Base-by-base conservation (phyloP, 2,329 filamentous ascomycete species). In the Cordyceps cateniannulata region DNA sequence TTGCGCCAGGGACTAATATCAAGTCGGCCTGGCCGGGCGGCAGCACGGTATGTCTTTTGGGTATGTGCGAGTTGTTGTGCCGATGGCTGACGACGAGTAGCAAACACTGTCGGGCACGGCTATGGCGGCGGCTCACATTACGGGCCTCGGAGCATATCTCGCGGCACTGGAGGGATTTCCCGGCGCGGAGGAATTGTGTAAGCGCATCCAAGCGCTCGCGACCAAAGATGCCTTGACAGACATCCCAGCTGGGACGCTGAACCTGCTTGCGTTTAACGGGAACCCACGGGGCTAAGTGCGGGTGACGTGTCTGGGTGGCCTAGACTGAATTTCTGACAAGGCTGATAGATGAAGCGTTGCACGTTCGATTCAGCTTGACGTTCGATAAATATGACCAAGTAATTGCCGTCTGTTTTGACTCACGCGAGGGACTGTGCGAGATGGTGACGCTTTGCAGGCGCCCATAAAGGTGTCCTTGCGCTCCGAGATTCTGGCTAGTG, bases 201-300 rank as follows among this genome's bases (percentile, higher is more conserved):
- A 68, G 54, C 76, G 78, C 65, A 78, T 85, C 64, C 68, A 73
- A 65, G 69, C 70, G 56, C 73, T 79, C 40, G 72, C 74, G 44
- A 74, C 71, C 55, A 73, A 70, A 63, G 72, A 72, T 58, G 72
- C 75, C 63, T 71, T 79, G 52, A 71, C 70, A 29, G 68, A 69
- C 62, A 61, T 78, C 3, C 73, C 72, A 50, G 69, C 66, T 60
- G 72, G 75, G 62, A 81, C 78, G 56, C 67, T 70, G 66, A 83
- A 84, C 75, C 68, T 75, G 62, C 73, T 85, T 55, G 80, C 77
- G 50, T 84, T 81, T 71, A 84, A 85, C 72, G 79, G 80, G 6
- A 60, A 60, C 20, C 58, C 58, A 12, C 16, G 20, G 16, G 58
- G 58, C 3, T 60, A 40, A 60, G 4, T 12, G 22, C 5, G 18